A percentile compares a stretch with the other conserved stretches of the same genome.
Evolutionary conservation across 345 rosid genomes (phyloP).

Genomic region (Linum tenue): DNA sequence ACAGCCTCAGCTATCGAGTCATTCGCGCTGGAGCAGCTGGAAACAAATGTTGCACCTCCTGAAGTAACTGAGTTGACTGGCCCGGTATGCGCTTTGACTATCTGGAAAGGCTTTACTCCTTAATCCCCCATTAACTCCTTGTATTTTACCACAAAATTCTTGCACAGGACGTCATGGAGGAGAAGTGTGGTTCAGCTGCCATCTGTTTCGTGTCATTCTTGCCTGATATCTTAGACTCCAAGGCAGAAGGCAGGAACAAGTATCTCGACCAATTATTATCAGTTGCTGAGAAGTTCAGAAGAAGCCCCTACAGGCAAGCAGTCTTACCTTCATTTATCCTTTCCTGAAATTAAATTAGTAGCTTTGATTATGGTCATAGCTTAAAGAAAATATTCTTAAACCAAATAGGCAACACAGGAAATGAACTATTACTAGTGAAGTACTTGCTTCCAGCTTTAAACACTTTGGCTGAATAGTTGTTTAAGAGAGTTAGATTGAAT

Average conservation of each 20-base stretch:
- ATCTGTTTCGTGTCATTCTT: constrained; percentile 92
- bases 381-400: no score
- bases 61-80: constrained; percentile 82
- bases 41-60: constrained; percentile 67
- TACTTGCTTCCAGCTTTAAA: no score
- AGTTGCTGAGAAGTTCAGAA: constrained; percentile 79
- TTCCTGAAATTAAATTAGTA: no score
- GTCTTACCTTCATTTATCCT: no score
- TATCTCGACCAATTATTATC: constrained; percentile 62
- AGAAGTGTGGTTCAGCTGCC: constrained; percentile 87
- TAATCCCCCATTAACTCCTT: background rate
- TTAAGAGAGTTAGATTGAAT: no score
- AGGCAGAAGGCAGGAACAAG: constrained; percentile 89
- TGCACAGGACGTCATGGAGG: constrained; percentile 67
- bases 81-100: constrained; percentile 41
- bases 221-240: constrained; percentile 90
- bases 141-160: background rate
- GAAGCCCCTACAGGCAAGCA: constrained; percentile 75
- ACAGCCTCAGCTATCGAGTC: constrained; percentile 85
- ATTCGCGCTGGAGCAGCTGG: constrained; percentile 78
- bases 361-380: no score
- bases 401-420: no score
- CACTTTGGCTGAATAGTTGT: no score
- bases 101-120: constrained; percentile 7
- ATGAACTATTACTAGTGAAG: no score